Evolutionary conservation across 495 filamentous ascomycete species (phyloP), one percentile per base, ranked within the genome.

Genomic region (Annulohypoxylon maeteangense): DNA sequence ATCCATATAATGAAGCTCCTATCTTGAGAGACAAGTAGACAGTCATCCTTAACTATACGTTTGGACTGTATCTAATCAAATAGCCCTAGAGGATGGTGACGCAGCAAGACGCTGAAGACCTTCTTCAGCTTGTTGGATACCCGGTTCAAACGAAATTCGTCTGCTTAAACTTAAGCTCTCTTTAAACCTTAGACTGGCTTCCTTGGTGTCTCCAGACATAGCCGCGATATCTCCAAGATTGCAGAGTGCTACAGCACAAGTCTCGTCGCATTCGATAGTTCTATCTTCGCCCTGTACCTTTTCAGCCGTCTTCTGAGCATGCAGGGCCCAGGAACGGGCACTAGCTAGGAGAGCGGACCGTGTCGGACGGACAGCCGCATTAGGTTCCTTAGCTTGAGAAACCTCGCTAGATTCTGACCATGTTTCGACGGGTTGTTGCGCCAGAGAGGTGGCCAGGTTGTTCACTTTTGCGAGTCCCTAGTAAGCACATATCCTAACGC

Each of bases 151-250:
- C 0, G 87, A 87, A 16, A 94, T 74, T 10, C 80, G 87, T 67
- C 87, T 86, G 44, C 89, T 89, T 61, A 94, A 71, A 7, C 78
- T 83, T 44, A 82, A 81, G 14, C 92, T 91, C 73, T 97, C 88
- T 40, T 84, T 78, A 73, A 90, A 93, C 68, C 79, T 80, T 65
- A 77, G 81, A 67, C 81, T 80, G 12, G 95, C 95, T 70, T 91
- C 86, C n/a, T 83, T 80, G 0, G 79, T 64, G 71, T 91, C 83
- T 2, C 90, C 89, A 53, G 88, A 78, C 83, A 93, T 87, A 65
- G 90, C 86, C 0, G 93, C 90, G 68, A 99, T 87, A 65, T 94
- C 90, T 11, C 89, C 95, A 48, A 98, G 84, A 78, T 97, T 97
- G 77, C 92, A 89, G 42, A 90, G 90, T n/a, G 95, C 92, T 8